A percentile compares a stretch with the other conserved stretches of the same genome.
Evolutionary conservation across 345 rosid species (phyloP).

Genomic region (Dipteronia sinensis): DNA sequence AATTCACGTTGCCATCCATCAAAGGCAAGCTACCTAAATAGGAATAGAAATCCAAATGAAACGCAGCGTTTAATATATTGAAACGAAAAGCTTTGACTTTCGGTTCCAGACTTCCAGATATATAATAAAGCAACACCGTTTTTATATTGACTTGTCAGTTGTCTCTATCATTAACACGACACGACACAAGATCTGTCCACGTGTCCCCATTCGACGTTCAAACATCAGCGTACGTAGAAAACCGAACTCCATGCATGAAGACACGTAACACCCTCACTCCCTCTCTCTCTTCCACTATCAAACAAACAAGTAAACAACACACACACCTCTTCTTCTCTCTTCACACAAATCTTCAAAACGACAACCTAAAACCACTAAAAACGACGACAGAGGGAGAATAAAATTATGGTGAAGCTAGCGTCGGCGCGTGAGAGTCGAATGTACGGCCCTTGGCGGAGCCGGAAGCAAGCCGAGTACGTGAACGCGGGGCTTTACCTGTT

Average conservation of each 20-base stretch:
- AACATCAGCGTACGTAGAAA: not conserved
- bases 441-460: slow-evolving; percentile 59
- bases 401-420: slow-evolving; percentile 78
- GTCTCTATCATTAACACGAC: not conserved
- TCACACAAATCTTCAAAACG: not conserved
- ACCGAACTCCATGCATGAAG: slow-evolving; percentile 44
- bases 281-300: slow-evolving; percentile 6
- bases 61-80: no score
- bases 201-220: slow-evolving; percentile 9
- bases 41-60: no score
- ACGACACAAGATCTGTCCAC: not conserved
- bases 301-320: not conserved
- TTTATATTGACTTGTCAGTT: no score
- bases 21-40: no score
- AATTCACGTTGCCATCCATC: no score
- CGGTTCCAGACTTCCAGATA: no score
- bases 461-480: slow-evolving; percentile 72
- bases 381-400: not conserved
- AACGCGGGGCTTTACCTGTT: slow-evolving; percentile 76
- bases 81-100: no score
- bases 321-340: not conserved
- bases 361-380: not conserved
- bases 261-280: slow-evolving; percentile 42
- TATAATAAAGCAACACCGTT: not conserved
- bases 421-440: slow-evolving; percentile 71